phyloP scores from a whole-genome alignment of 768 basidiomycete genomes.

The Symmetrospora coprosmae region DNA sequence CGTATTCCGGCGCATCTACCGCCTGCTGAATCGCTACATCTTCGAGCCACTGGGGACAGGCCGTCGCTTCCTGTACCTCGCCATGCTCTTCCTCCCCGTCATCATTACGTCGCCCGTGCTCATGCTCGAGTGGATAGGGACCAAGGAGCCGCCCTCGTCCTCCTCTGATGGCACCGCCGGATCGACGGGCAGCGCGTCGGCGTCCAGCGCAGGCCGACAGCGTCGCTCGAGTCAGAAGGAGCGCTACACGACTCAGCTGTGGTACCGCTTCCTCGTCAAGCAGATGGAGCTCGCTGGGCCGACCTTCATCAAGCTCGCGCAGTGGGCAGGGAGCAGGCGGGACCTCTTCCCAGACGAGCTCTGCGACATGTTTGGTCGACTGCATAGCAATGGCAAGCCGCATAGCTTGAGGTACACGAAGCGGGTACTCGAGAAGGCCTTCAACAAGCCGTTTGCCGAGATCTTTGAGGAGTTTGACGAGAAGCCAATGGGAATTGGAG shows the following conservation, averaged over 20 bases:
- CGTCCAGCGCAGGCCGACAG: constrained; percentile 28
- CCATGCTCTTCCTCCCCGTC: constrained; percentile 72
- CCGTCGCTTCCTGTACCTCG: constrained; percentile 66
- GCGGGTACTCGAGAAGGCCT: constrained; percentile 64
- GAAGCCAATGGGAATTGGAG: constrained; percentile 84
- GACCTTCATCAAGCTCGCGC: constrained; percentile 94
- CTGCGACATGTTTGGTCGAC: constrained; percentile 65
- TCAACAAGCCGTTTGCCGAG: constrained; percentile 65
- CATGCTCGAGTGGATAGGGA: constrained; percentile 39
- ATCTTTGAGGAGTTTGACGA: constrained; percentile 83
- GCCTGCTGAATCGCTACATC: constrained; percentile 39
- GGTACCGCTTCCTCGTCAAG: constrained; percentile 75
- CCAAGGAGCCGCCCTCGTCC: not conserved
- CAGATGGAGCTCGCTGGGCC: constrained; percentile 93
- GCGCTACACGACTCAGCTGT: constrained; percentile 53
- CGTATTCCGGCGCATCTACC: not conserved
- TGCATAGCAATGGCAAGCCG: constrained; percentile 75
- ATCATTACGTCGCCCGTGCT: constrained; percentile 72
- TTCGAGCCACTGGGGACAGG: constrained; percentile 77
- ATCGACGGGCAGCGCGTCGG: too few relatives aligned
- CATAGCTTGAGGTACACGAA: constrained; percentile 71
- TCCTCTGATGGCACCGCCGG: constrained; percentile 36
- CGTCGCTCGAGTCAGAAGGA: constrained; percentile 37
- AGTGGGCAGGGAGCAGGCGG: constrained; percentile 93
- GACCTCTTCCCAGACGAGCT: constrained; percentile 80